Evolutionary conservation across 352 stramenopile genomes (phyloP).

Genomic region (Blastocystis sp.): DNA sequence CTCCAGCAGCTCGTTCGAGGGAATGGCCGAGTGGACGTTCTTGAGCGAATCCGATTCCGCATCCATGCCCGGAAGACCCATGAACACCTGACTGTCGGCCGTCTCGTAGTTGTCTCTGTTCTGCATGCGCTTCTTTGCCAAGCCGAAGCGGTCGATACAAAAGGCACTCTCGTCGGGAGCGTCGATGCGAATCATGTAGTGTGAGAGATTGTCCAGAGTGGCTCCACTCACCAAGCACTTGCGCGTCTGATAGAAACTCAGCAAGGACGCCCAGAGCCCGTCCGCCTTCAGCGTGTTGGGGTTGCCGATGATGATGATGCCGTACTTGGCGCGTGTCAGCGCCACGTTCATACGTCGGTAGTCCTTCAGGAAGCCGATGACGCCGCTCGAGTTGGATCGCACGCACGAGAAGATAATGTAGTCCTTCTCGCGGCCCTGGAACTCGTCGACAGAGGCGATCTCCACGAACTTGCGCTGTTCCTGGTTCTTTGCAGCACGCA

Average conservation of each 20-base stretch:
- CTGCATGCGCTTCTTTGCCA: background rate
- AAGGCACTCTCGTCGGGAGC: background rate
- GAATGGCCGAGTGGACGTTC: background rate
- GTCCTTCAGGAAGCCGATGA: constrained; percentile 96
- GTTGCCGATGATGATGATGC: constrained; percentile 93
- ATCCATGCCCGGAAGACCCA: background rate
- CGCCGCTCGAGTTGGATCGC: constrained; percentile 92
- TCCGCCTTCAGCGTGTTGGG: constrained; percentile 89
- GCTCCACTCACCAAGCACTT: constrained; percentile 81
- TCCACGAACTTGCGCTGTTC: constrained; percentile 93
- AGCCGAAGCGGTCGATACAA: background rate
- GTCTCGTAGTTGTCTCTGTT: background rate
- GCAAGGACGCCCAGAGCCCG: constrained; percentile 83
- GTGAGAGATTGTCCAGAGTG: constrained; percentile 15
- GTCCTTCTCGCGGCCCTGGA: constrained; percentile 98
- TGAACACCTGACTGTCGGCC: background rate
- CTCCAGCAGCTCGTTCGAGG: background rate
- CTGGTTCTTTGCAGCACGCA: constrained; percentile 70
- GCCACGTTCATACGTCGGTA: constrained; percentile 93
- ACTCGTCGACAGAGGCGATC: constrained; percentile 94
- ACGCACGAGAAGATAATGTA: constrained; percentile 94
- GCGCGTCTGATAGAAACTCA: constrained; percentile 93
- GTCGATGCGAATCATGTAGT: background rate
- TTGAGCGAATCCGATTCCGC: background rate
- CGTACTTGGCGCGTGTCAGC: constrained; percentile 90